A percentile compares a stretch with the other conserved stretches of the same genome.
Evolutionary conservation across 306 rosid genomes (phyloP).

Genomic region (Rosa lucieae): DNA sequence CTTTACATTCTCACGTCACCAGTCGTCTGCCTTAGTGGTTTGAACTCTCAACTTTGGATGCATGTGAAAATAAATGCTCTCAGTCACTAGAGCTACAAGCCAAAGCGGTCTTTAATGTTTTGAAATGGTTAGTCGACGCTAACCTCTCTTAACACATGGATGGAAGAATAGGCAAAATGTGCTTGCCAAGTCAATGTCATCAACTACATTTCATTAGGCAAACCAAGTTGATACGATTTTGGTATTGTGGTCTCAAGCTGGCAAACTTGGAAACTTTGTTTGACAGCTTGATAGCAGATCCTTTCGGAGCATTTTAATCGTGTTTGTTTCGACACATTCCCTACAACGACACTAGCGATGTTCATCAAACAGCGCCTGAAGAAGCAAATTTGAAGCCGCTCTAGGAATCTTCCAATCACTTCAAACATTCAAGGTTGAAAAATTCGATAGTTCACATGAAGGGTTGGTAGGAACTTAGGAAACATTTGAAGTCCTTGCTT

Average conservation of each 20-base stretch:
- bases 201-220: background rate
- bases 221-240: background rate
- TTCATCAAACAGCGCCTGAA: constrained; percentile 9
- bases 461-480: background rate
- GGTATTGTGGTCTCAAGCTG: background rate
- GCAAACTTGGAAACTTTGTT: background rate
- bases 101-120: background rate
- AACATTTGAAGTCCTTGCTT: background rate
- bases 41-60: background rate
- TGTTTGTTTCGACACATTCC: background rate
- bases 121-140: background rate
- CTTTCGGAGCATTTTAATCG: background rate
- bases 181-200: background rate
- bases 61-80: background rate
- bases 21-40: background rate
- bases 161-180: background rate
- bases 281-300: background rate
- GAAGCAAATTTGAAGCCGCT: constrained; percentile 8
- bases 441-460: constrained; percentile 2
- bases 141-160: background rate
- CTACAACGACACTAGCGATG: background rate
- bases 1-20: background rate
- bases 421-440: background rate
- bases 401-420: constrained; percentile 6
- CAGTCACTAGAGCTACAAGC: background rate